phyloP scores from a whole-genome alignment of 768 basidiomycete species.

The Russula brevipes region DNA sequence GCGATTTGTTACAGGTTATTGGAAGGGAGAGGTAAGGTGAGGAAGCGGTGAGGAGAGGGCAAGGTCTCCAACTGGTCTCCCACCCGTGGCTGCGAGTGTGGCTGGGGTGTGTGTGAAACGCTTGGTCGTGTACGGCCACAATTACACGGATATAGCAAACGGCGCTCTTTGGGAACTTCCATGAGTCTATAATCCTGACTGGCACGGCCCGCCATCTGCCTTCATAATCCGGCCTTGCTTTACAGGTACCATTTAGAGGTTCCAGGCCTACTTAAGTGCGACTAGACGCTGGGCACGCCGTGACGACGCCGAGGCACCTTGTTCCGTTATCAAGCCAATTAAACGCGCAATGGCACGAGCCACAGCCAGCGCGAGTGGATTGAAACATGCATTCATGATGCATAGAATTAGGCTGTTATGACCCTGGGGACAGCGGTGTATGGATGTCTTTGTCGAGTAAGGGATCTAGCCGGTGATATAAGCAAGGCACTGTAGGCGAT shows the following conservation, averaged over 20 bases:
- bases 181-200: no score
- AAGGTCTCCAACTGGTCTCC: background rate
- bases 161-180: no score
- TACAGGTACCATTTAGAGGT: background rate
- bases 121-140: no score
- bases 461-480: background rate
- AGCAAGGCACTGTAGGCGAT: background rate
- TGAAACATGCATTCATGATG: background rate
- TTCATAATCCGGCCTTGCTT: background rate
- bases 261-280: background rate
- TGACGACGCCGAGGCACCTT: background rate
- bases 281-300: no score
- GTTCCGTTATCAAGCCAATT: background rate
- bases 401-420: background rate
- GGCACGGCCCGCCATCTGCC: background rate
- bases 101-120: background rate
- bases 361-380: background rate
- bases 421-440: background rate
- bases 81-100: background rate
- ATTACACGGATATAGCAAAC: no score
- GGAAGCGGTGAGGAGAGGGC: background rate
- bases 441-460: background rate
- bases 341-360: background rate
- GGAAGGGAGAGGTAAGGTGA: background rate
- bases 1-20: background rate